Evolutionary conservation across 495 filamentous ascomycete species (phyloP).

Genomic region (Aspergillus hancockii): DNA sequence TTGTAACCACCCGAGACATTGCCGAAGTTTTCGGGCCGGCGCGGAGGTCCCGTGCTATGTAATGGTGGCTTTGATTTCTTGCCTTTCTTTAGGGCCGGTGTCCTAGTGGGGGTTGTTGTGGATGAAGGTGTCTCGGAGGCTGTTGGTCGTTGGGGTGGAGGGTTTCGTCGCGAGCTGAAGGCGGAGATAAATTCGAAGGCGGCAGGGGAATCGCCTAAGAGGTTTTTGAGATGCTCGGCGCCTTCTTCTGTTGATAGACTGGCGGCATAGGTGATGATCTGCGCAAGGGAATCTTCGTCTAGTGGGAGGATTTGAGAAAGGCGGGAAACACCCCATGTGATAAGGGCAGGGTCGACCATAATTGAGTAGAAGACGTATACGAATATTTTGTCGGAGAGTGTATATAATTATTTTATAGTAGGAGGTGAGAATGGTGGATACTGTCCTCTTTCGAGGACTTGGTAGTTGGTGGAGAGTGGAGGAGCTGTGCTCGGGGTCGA

Average conservation of each 20-base stretch:
- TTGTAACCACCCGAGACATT: conserved; percentile 58
- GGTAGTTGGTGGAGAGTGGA: neutral
- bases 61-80: conserved; percentile 61
- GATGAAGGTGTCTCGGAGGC: conserved; percentile 18
- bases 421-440: neutral
- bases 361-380: neutral
- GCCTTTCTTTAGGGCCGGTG: conserved; percentile 34
- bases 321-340: conserved; percentile 62
- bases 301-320: conserved; percentile 78
- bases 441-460: neutral
- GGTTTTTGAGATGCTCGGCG: conserved; percentile 79
- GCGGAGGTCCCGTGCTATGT: conserved; percentile 60
- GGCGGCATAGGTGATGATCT: conserved; percentile 78
- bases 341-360: conserved; percentile 28
- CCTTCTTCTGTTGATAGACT: conserved; percentile 71
- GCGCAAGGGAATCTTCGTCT: conserved; percentile 76
- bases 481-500: neutral
- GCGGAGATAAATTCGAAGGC: conserved; percentile 88
- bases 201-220: conserved; percentile 83
- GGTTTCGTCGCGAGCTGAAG: conserved; percentile 75
- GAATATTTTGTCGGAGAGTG: neutral
- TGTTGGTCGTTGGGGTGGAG: conserved; percentile 32
- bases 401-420: neutral
- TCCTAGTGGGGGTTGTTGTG: conserved; percentile 22
- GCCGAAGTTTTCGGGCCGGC: conserved; percentile 60